Conservation (phyloP, 2,329 filamentous ascomycete genomes). For the Microascus cirrosus region DNA sequence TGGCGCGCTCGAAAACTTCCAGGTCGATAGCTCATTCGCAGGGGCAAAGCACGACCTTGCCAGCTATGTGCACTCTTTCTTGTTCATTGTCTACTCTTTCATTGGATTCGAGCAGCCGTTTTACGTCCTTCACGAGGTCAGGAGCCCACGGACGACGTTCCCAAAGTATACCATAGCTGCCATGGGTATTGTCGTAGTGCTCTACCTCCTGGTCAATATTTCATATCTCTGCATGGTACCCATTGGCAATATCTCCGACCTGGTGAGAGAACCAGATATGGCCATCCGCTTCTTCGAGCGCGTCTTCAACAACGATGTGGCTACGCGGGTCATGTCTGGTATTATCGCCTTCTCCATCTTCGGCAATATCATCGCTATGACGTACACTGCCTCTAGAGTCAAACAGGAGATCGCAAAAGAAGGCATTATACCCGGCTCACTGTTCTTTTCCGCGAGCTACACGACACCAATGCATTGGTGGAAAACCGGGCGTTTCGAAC, state of each 20-base stretch:
- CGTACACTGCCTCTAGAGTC: constrained; percentile 41
- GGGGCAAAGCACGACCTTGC: constrained; percentile 15
- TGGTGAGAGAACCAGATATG: background rate
- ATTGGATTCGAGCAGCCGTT: constrained; percentile 24
- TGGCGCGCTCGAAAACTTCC: too few species aligned
- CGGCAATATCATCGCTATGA: constrained; percentile 47
- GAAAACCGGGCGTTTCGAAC: background rate
- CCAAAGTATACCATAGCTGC: constrained; percentile 15
- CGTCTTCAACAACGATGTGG: constrained; percentile 8
- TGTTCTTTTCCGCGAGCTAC: constrained; percentile 26
- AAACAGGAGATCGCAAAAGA: constrained; percentile 52
- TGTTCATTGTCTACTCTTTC: constrained; percentile 20
- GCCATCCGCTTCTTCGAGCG: constrained; percentile 8
- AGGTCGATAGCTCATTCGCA: too few species aligned
- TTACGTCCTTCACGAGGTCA: constrained; percentile 21
- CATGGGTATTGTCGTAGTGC: constrained; percentile 16
- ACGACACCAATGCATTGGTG: background rate
- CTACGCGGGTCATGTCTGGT: constrained; percentile 25
- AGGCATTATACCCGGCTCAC: constrained; percentile 37
- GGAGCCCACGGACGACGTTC: constrained; percentile 17
- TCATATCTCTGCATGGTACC: constrained; percentile 21
- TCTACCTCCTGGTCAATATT: constrained; percentile 27
- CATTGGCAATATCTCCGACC: constrained; percentile 7
- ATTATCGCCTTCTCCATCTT: constrained; percentile 41
- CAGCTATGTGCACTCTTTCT: constrained; percentile 28